phyloP scores from a whole-genome alignment of 306 rosid species.

The Cucurbita maxima region DNA sequence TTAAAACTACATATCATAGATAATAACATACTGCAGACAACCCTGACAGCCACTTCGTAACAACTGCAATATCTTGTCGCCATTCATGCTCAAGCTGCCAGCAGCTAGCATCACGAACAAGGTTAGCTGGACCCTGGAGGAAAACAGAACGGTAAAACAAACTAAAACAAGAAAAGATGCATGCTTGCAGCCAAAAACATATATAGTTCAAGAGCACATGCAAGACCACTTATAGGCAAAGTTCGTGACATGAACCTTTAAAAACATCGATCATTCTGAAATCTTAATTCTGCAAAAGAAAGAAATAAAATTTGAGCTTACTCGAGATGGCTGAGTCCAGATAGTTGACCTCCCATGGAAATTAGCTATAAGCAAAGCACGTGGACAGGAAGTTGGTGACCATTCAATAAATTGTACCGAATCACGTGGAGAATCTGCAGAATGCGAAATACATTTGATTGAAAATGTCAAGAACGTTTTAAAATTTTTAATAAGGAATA shows the following conservation, averaged over 20 bases:
- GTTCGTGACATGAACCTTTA: neutral
- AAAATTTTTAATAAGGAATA: neutral
- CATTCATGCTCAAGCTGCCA: slow-evolving; percentile 96
- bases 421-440: slow-evolving; percentile 97
- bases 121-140: slow-evolving; percentile 72
- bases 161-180: neutral
- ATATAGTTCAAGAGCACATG: neutral
- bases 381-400: slow-evolving; percentile 86
- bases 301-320: slow-evolving; percentile 23
- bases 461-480: neutral
- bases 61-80: slow-evolving; percentile 99
- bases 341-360: slow-evolving; percentile 96
- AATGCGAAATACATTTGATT: neutral
- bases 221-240: neutral
- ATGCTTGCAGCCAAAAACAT: neutral
- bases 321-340: slow-evolving; percentile 95
- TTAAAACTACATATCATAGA: slow-evolving; percentile 5
- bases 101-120: slow-evolving; percentile 77
- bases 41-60: slow-evolving; percentile 93
- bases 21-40: slow-evolving; percentile 65
- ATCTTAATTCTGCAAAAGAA: neutral
- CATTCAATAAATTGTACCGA: slow-evolving; percentile 98
- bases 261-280: neutral
- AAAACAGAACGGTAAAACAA: slow-evolving; percentile 10
- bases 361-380: slow-evolving; percentile 77